Evolutionary conservation across 371 early-diverging fungal genomes (phyloP), one percentile per base, ranked within the genome.

Genomic region (Mucor sp.): DNA sequence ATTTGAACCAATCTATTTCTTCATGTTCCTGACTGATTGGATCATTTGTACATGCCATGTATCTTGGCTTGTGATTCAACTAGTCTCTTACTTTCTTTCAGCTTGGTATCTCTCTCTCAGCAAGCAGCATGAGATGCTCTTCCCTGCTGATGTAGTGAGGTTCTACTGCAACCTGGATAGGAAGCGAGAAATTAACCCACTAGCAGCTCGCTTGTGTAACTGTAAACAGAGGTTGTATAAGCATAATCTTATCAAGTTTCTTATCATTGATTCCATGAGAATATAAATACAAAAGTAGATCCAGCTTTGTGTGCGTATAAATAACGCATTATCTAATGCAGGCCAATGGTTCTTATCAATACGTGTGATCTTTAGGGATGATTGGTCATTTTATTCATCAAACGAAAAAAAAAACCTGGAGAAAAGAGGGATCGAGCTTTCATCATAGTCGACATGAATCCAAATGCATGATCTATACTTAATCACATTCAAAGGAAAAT

Each of bases 191-290:
- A n/a, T n/a, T n/a, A n/a, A n/a, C 6, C 44, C 4, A 44, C 19
- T n/a, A 8, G 23, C 21, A 12, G 30, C 50, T 48, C 7, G 8
- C 12, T 21, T 50, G 50, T 50, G 50, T 50, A 50, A 50, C 50
- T 23, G 21, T 50, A 50, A 50, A 50, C 23, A 50, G 12, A 50
- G 50, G 50, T 23, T 23, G n/a, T 21, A 25, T 30, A 30, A 6
- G 33, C 21, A 35, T 60, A 60, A 60, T 60, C 60, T 60, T 60
- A 60, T 60, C 60, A 39, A 43, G 41, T 43, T 60, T 60, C 60
- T 60, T 60, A 60, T 60, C 60, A 60, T 41, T 60, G 28, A 60
- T 43, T 43, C 25, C 39, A 58, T 58, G 37, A 58, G 50, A 50
- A 50, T 50, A n/a, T 44, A 50, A 50, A 50, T 50, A n/a, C 19